Evolutionary conservation across 441 rosid genomes (phyloP).

Genomic region (Caryocar brasiliense): DNA sequence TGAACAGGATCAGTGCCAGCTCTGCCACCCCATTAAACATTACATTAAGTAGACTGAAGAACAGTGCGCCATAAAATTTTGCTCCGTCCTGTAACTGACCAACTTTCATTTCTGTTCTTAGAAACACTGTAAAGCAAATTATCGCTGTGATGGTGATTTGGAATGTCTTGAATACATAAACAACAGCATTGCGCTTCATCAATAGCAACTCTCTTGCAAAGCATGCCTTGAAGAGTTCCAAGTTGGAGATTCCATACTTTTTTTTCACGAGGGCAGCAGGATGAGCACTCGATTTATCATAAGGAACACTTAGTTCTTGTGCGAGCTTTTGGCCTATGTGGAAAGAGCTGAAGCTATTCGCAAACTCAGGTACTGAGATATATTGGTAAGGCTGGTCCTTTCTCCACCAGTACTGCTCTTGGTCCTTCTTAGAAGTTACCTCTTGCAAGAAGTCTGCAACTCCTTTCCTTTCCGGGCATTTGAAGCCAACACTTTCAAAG

Average conservation of each 20-base stretch:
- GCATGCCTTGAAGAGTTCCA: conserved; percentile 60
- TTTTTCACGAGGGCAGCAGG: conserved; percentile 49
- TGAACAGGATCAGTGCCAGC: conserved; percentile 41
- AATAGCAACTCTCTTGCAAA: conserved; percentile 55
- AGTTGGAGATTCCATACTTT: conserved; percentile 49
- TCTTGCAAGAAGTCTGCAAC: conserved; percentile 65
- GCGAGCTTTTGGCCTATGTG: conserved; percentile 30
- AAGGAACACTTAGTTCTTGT: conserved; percentile 35
- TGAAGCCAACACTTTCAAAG: conserved; percentile 48
- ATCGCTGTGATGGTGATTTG: conserved; percentile 44
- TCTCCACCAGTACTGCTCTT: conserved; percentile 49
- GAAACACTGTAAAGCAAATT: conserved; percentile 46
- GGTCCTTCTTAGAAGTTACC: conserved; percentile 61
- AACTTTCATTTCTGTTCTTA: conserved; percentile 34
- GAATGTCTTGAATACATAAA: conserved; percentile 45
- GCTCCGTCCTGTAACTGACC: conserved; percentile 27
- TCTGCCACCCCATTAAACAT: conserved; percentile 66
- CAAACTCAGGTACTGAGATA: conserved; percentile 37
- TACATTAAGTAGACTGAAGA: conserved; percentile 49
- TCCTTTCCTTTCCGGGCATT: conserved; percentile 58
- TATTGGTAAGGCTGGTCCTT: conserved; percentile 37
- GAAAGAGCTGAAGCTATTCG: conserved; percentile 30
- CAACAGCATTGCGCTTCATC: conserved; percentile 49
- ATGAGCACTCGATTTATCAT: conserved; percentile 37
- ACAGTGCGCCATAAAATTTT: conserved; percentile 48